Evolutionary conservation across 192 early-diverging fungal genomes (phyloP).

Genomic region (Mortierella hygrophila): DNA sequence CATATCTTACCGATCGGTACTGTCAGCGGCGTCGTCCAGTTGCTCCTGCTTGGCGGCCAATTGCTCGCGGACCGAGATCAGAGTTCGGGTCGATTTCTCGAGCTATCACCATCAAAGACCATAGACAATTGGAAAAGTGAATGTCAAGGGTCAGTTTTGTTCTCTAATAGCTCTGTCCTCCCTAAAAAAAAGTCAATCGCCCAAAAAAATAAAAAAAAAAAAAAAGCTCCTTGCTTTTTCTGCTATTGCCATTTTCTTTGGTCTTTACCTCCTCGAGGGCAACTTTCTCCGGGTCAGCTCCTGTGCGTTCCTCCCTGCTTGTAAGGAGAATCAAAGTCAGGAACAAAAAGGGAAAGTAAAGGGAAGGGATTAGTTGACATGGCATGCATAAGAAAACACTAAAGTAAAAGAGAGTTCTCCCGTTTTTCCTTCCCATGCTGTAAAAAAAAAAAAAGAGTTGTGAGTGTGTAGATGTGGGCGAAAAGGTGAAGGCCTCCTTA

Average conservation of each 20-base stretch:
- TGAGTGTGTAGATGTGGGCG: not conserved
- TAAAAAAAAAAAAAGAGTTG: not conserved
- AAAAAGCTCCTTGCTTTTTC: not conserved
- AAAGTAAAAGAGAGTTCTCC: not conserved
- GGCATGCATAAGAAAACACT: not conserved
- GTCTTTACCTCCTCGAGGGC: constrained; percentile 50
- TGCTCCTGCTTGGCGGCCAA: constrained; percentile 23
- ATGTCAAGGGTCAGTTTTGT: not conserved
- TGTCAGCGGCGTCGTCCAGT: constrained; percentile 7
- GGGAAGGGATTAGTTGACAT: not conserved
- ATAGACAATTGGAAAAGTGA: not conserved
- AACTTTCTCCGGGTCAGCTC: constrained; percentile 39
- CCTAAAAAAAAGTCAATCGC: not conserved
- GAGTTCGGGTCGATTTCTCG: constrained; percentile 27
- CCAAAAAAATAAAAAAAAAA: not conserved
- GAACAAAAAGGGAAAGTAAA: not conserved
- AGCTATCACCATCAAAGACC: constrained; percentile 10
- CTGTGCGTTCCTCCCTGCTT: constrained; percentile 38
- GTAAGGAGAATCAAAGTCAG: not conserved
- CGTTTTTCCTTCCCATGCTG: constrained; percentile 2
- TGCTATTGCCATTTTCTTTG: not conserved
- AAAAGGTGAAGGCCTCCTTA: not conserved
- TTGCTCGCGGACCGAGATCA: constrained; percentile 14
- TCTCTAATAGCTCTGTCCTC: too few species aligned
- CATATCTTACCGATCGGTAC: constrained; percentile 21